These are phyloP conservation scores for Phyllosticta ampelicida DNA, from an alignment of 2,329 filamentous ascomycete genomes.

Conservation along the genomic window DNA sequence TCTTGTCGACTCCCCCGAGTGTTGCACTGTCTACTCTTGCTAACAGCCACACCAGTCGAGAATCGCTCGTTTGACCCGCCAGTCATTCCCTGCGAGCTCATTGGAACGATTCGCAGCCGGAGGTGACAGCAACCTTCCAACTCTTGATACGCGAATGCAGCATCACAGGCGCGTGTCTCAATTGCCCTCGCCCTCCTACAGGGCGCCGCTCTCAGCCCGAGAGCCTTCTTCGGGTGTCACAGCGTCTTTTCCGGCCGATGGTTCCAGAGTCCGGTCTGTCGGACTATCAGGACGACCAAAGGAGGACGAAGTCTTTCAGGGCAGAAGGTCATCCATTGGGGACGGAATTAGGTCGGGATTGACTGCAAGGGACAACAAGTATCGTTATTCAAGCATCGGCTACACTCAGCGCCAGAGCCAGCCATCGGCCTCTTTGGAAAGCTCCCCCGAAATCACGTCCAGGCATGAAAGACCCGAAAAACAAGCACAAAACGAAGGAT, in stretches of 20 bases:
- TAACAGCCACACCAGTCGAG: conserved; percentile 20
- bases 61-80: conserved; percentile 25
- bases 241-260: conserved; percentile 1
- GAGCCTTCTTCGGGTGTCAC: conserved; percentile 2
- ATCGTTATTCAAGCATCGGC: conserved; percentile 6
- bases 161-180: conserved; percentile 23
- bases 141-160: conserved; percentile 19
- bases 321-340: conserved; percentile 6
- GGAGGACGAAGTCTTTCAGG: conserved; percentile 4
- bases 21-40: background rate
- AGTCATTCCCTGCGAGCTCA: conserved; percentile 23
- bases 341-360: background rate
- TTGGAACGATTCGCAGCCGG: conserved; percentile 19
- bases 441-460: conserved; percentile 6
- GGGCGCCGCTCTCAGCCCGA: conserved; percentile 2
- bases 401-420: conserved; percentile 11
- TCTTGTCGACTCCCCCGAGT: background rate
- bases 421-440: conserved; percentile 14
- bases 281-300: conserved; percentile 2
- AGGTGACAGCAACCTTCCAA: conserved; percentile 20
- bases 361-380: background rate
- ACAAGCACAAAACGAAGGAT: conserved; percentile 27
- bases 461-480: background rate
- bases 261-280: conserved; percentile 4
- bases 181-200: conserved; percentile 19